A percentile compares a stretch with the other conserved stretches of the same genome.
phyloP scores from a whole-genome alignment of 768 basidiomycete species.

The Lentinula lateritia region DNA sequence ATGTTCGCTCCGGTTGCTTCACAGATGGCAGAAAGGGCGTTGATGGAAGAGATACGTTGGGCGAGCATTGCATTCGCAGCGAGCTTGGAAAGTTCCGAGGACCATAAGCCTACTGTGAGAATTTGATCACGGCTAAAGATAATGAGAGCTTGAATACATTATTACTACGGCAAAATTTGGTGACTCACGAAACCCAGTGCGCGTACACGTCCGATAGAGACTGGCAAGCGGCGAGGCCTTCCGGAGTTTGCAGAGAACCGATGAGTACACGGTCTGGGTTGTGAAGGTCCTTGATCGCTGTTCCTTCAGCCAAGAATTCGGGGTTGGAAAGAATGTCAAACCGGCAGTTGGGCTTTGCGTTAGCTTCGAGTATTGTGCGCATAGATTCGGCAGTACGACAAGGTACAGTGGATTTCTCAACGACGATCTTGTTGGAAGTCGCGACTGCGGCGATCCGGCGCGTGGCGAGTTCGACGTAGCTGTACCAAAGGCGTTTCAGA shows the following conservation, averaged over 20 bases:
- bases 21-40: slow-evolving; percentile 97
- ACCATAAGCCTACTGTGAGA: slow-evolving; percentile 96
- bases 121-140: slow-evolving; percentile 60
- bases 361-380: slow-evolving; percentile 98
- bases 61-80: slow-evolving; percentile 99
- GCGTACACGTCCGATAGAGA: slow-evolving; percentile 80
- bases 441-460: slow-evolving; percentile 93
- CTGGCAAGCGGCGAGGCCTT: slow-evolving; percentile 77
- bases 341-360: slow-evolving; percentile 84
- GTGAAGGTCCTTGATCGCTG: slow-evolving; percentile 87
- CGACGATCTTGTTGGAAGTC: slow-evolving; percentile 91
- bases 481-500: slow-evolving; percentile 24
- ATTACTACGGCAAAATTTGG: background rate
- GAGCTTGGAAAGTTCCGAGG: slow-evolving; percentile 95
- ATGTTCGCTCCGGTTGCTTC: slow-evolving; percentile 99
- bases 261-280: slow-evolving; percentile 94
- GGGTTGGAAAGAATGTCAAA: slow-evolving; percentile 99
- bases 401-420: slow-evolving; percentile 98
- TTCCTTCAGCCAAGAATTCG: slow-evolving; percentile 98
- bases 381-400: slow-evolving; percentile 98
- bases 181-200: slow-evolving; percentile 91
- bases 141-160: slow-evolving; percentile 1
- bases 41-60: slow-evolving; percentile 97
- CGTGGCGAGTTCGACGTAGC: slow-evolving; percentile 96
- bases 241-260: slow-evolving; percentile 86